Base-by-base conservation (phyloP, 108 stramenopile species). In the Skeletonema marinoi region DNA sequence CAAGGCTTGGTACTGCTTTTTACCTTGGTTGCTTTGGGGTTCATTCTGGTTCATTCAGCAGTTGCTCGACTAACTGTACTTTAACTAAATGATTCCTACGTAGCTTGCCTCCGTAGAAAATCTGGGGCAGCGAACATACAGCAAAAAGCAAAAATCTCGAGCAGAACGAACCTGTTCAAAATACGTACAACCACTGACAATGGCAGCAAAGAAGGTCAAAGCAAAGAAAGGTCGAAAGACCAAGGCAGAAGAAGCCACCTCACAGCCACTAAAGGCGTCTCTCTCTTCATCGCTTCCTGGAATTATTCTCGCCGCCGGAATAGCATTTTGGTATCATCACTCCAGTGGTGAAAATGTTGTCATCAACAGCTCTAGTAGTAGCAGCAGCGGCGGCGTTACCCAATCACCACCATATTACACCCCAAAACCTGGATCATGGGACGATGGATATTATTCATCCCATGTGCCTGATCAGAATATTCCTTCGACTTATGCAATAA, bases 391-490 rank as follows among this genome's bases (percentile, higher is more conserved):
- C 16, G 25, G 10, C 17, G 42, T n/a, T 7, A 51, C 35, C 32
- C 32, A 58, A 30, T 6, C 17, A 25, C 29, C 71, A 60, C 29
- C 31, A 30, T 44, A 62, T 21, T 30, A 33, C 75, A 32, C n/a
- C 38, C 81, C 81, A 38, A 66, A 16, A 30, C 66, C 77, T 3
- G 73, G 72, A 12, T 68, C 72, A 39, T 82, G 81, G 81, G 59
- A 65, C 1, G 77, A 82, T 14, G 81, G 81, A 21, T 82, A 35
- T 65, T 82, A 82, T 71, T 78, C 81, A 35, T 74, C 77, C 4
- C 14, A 56, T n/a, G 44, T 74, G 5, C 7, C 75, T 3, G 69
- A 29, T 64, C 71, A 74, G 32, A 32, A 64, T 8, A 32, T n/a
- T 25, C 81, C 81, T n/a, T 78, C 77, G 41, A 82, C 81, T 1